Percentiles rank a stretch among this genome's conserved stretches.
Conservation (phyloP, 257 asterid species). For the Fraxinus pennsylvanica region DNA sequence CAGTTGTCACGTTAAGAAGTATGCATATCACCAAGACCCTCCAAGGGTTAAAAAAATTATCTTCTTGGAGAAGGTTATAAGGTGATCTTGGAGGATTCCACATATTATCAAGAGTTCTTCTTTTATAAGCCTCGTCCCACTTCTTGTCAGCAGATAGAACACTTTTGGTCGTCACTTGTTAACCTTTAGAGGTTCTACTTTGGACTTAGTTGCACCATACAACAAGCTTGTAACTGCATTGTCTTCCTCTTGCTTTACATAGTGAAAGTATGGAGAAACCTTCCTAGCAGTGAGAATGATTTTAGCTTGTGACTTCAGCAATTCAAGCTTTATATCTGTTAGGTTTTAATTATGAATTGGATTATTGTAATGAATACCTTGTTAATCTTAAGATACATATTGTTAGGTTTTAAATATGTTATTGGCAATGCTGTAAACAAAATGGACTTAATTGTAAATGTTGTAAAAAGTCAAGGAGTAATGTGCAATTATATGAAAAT, state of each 20-base stretch:
- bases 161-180: slow-evolving; percentile 19
- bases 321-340: background rate
- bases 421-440: too few species aligned
- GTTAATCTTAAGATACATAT: too few species aligned
- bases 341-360: too few species aligned
- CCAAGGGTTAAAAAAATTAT: slow-evolving; percentile 88
- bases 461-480: too few species aligned
- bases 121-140: slow-evolving; percentile 60
- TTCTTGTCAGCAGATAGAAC: slow-evolving; percentile 59
- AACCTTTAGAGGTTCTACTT: background rate
- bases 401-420: too few species aligned
- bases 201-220: slow-evolving; percentile 23
- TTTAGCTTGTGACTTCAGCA: slow-evolving; percentile 2
- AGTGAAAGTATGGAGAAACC: slow-evolving; percentile 39
- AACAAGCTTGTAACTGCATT: slow-evolving; percentile 15
- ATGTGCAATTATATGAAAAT: too few species aligned
- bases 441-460: too few species aligned
- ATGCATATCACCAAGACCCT: slow-evolving; percentile 88
- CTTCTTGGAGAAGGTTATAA: slow-evolving; percentile 76
- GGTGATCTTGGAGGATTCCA: slow-evolving; percentile 91
- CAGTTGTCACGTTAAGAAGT: slow-evolving; percentile 72
- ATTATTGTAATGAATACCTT: too few species aligned
- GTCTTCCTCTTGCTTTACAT: slow-evolving; percentile 25
- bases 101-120: slow-evolving; percentile 53
- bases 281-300: slow-evolving; percentile 18